A percentile compares a stretch with the other conserved stretches of the same genome.
Evolutionary conservation across 495 filamentous ascomycete genomes (phyloP).

Genomic region (Lasiosphaeris hirsuta): DNA sequence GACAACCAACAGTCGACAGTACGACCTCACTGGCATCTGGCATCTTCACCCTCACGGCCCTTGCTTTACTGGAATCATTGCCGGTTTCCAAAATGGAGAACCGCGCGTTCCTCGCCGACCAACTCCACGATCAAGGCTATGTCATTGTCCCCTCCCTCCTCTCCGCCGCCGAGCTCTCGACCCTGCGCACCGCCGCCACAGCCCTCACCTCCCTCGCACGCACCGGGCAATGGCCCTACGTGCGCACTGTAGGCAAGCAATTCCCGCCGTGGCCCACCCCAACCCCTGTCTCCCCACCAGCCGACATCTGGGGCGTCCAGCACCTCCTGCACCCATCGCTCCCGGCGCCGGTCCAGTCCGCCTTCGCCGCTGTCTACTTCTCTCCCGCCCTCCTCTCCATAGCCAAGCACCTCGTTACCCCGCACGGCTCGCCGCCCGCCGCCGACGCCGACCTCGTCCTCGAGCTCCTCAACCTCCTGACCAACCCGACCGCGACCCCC

Average conservation of each 20-base stretch:
- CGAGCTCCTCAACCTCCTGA: conserved; percentile 76
- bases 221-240: conserved; percentile 66
- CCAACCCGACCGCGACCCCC: conserved; percentile 46
- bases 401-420: neutral
- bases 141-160: conserved; percentile 37
- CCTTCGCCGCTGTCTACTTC: conserved; percentile 67
- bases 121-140: conserved; percentile 35
- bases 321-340: conserved; percentile 73
- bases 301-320: conserved; percentile 77
- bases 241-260: conserved; percentile 80
- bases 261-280: conserved; percentile 73
- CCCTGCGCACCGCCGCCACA: conserved; percentile 54
- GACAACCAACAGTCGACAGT: no score
- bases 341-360: conserved; percentile 34
- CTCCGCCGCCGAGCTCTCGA: conserved; percentile 19
- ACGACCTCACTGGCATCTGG: no score
- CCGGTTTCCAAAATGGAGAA: no score
- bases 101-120: no score
- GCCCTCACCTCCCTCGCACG: conserved; percentile 55
- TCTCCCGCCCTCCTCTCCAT: conserved; percentile 47
- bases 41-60: no score
- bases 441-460: neutral
- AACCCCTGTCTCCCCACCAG: conserved; percentile 43
- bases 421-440: neutral
- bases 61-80: no score